Evolutionary conservation across 2,329 filamentous ascomycete species (phyloP).

Genomic region (Ophiocordyceps unilateralis): DNA sequence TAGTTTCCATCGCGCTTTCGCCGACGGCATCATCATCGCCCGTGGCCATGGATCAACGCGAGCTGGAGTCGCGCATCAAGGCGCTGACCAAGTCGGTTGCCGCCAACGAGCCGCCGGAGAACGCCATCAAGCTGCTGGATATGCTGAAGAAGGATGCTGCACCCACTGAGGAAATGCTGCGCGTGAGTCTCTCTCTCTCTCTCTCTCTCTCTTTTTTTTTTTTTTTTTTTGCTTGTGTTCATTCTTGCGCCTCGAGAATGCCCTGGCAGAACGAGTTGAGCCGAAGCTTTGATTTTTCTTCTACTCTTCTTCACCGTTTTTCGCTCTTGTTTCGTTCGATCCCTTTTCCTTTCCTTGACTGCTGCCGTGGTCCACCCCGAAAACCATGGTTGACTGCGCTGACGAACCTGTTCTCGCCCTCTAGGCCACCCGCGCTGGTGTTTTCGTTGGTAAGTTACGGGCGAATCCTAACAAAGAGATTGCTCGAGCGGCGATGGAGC

Average conservation of each 20-base stretch:
- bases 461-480: constrained; percentile 70
- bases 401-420: not conserved
- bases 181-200: constrained; percentile 33
- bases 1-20: too few species aligned
- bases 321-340: too few species aligned
- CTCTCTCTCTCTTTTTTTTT: not conserved
- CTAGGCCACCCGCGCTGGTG: constrained; percentile 73
- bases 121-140: constrained; percentile 57
- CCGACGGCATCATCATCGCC: not conserved
- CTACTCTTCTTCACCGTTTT: not conserved
- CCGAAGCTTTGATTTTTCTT: not conserved
- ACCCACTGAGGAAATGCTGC: constrained; percentile 77
- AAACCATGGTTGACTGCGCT: too few species aligned
- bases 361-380: too few species aligned
- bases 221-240: too few species aligned
- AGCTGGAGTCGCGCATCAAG: constrained; percentile 61
- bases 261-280: too few species aligned
- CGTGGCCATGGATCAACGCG: constrained; percentile 57
- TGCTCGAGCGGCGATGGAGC: constrained; percentile 56
- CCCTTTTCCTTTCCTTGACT: too few species aligned
- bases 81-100: constrained; percentile 63
- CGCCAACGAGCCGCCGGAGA: constrained; percentile 56
- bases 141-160: constrained; percentile 64
- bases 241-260: too few species aligned
- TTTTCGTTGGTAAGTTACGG: constrained; percentile 68